Evolutionary conservation across 78 protist species (phyloP).

Genomic region (Tieghemostelium lacteum): DNA sequence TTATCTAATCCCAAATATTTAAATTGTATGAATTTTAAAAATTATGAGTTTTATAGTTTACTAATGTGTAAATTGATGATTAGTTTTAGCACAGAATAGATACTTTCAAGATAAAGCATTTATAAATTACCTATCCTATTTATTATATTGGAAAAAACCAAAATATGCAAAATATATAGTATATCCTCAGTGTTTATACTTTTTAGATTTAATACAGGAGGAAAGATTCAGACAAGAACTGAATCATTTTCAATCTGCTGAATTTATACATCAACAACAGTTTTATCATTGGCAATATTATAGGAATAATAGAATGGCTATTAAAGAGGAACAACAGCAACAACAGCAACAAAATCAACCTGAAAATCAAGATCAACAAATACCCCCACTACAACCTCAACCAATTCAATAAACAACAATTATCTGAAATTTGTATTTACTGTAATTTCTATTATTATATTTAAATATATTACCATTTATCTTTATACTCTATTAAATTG

Average conservation of each 20-base stretch:
- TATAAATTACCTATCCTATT: conserved; percentile 70
- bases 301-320: conserved; percentile 74
- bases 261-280: conserved; percentile 76
- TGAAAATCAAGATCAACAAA: not conserved
- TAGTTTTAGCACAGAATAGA: conserved; percentile 77
- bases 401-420: not conserved
- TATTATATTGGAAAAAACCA: conserved; percentile 81
- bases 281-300: conserved; percentile 82
- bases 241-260: conserved; percentile 36
- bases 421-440: not conserved
- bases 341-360: not conserved
- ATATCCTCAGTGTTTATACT: conserved; percentile 65
- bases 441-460: too few relatives aligned
- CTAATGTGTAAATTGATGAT: not conserved
- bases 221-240: conserved; percentile 67
- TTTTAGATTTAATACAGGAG: conserved; percentile 58
- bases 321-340: not conserved
- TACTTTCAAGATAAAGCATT: conserved; percentile 77
- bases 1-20: conserved; percentile 82
- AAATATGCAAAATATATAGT: conserved; percentile 66
- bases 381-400: conserved; percentile 8
- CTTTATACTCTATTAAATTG: not conserved
- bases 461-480: too few relatives aligned
- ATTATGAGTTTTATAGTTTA: too few relatives aligned
- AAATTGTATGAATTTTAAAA: conserved; percentile 31